A percentile compares a stretch with the other conserved stretches of the same genome.
Conservation (phyloP, 371 early-diverging fungal species). For the Apophysomyces sp. region DNA sequence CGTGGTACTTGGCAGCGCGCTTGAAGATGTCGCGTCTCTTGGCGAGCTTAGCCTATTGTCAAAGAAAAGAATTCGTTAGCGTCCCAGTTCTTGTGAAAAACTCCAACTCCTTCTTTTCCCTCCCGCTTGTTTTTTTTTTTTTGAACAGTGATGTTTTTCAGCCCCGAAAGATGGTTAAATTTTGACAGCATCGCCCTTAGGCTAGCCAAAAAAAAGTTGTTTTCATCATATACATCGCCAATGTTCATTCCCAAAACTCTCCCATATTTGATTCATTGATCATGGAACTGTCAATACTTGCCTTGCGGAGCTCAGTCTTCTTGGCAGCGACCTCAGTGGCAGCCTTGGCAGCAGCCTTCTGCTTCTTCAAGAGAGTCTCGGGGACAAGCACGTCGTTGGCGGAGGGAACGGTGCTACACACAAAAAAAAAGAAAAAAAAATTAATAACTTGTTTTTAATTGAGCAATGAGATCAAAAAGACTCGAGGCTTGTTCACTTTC, state of each 20-base stretch:
- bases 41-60: constrained; percentile 65
- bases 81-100: too few relatives aligned
- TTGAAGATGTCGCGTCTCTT: constrained; percentile 96
- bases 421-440: not conserved
- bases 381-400: constrained; percentile 70
- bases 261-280: not conserved
- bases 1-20: constrained; percentile 95
- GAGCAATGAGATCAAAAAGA: too few relatives aligned
- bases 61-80: not conserved
- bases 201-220: constrained; percentile 29
- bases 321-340: constrained; percentile 61
- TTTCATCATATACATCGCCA: constrained; percentile 20
- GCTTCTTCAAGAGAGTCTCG: constrained; percentile 93
- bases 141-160: constrained; percentile 32
- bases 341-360: constrained; percentile 81
- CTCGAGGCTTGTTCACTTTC: not conserved
- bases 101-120: not conserved
- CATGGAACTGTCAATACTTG: constrained; percentile 19
- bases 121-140: not conserved
- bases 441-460: too few relatives aligned
- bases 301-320: constrained; percentile 54
- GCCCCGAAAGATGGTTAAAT: constrained; percentile 77
- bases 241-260: not conserved
- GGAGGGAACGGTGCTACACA: constrained; percentile 42
- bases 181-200: constrained; percentile 49